These are phyloP conservation scores for Calonectria pseudoturangicola DNA, from an alignment of 2,329 filamentous ascomycete species.

Conservation along the genomic window DNA sequence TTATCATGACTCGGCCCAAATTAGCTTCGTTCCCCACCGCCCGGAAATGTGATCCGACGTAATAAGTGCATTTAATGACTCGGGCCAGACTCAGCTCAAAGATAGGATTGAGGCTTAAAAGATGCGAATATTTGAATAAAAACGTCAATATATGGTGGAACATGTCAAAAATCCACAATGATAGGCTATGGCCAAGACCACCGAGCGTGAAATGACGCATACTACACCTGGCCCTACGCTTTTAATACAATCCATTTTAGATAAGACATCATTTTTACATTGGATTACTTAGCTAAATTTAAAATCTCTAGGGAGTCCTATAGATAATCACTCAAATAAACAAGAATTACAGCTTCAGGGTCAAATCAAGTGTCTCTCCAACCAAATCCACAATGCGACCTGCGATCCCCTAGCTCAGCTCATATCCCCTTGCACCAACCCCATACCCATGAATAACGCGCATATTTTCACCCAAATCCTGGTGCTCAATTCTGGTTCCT, in stretches of 20 bases:
- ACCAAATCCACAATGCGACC: slow-evolving; percentile 1
- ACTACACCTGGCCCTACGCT: no score
- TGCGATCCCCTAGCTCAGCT: slow-evolving; percentile 21
- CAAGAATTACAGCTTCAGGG: not conserved
- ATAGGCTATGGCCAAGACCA: not conserved
- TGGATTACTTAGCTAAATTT: no score
- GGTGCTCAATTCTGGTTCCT: slow-evolving; percentile 7
- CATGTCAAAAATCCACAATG: not conserved
- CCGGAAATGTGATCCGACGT: not conserved
- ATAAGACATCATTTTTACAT: no score
- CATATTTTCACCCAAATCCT: not conserved
- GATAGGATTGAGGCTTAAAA: not conserved
- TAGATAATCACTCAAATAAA: no score
- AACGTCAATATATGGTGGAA: not conserved
- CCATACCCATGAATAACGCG: slow-evolving; percentile 17
- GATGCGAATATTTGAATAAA: not conserved
- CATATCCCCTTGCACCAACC: slow-evolving; percentile 18
- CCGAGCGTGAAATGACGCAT: no score
- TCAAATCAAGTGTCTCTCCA: not conserved
- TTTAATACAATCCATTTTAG: no score
- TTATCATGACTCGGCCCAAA: slow-evolving; percentile 2
- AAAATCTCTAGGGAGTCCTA: no score
- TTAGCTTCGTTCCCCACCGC: not conserved
- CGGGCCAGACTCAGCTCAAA: slow-evolving; percentile 5
- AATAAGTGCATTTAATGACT: not conserved